Evolutionary conservation across 441 rosid genomes (phyloP).

Genomic region (Dalechampia spathulata): DNA sequence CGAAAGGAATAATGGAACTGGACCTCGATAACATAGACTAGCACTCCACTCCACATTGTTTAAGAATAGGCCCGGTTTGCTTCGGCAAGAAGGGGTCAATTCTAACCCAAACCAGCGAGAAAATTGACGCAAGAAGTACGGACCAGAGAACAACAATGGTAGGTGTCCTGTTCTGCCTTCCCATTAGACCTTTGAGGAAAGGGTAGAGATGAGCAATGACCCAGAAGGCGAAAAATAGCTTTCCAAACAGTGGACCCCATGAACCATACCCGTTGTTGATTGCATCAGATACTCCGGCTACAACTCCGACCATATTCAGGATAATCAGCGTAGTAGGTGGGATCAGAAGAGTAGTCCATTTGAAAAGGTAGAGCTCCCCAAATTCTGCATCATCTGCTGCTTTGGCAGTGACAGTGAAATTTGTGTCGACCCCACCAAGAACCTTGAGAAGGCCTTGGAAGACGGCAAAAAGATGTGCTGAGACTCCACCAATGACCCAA

Average conservation of each 20-base stretch:
- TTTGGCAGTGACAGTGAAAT: slow-evolving; percentile 89
- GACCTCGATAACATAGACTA: too few species aligned
- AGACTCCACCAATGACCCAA: slow-evolving; percentile 94
- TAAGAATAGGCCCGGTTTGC: slow-evolving; percentile 74
- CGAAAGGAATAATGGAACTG: background rate
- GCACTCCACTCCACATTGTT: slow-evolving; percentile 92
- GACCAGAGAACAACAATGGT: slow-evolving; percentile 93
- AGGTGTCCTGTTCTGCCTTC: slow-evolving; percentile 81
- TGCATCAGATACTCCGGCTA: slow-evolving; percentile 82
- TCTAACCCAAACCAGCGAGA: slow-evolving; percentile 88
- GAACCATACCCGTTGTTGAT: slow-evolving; percentile 85
- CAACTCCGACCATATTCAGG: slow-evolving; percentile 81
- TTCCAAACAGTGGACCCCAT: slow-evolving; percentile 92
- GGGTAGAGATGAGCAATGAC: slow-evolving; percentile 90
- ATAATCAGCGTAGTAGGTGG: slow-evolving; percentile 87
- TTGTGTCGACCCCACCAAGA: slow-evolving; percentile 83
- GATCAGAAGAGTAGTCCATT: slow-evolving; percentile 91
- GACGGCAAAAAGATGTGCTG: slow-evolving; percentile 86
- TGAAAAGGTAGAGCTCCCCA: slow-evolving; percentile 82
- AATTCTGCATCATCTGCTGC: slow-evolving; percentile 66
- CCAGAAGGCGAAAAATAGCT: slow-evolving; percentile 92
- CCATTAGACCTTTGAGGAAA: slow-evolving; percentile 89
- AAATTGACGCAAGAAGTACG: slow-evolving; percentile 69
- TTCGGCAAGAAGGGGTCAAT: slow-evolving; percentile 89
- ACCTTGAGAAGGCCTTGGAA: slow-evolving; percentile 94